A percentile compares a stretch with the other conserved stretches of the same genome.
These are phyloP conservation scores for Mimosa bimucronata DNA, from an alignment of 306 rosid genomes.

Conservation along the genomic window DNA sequence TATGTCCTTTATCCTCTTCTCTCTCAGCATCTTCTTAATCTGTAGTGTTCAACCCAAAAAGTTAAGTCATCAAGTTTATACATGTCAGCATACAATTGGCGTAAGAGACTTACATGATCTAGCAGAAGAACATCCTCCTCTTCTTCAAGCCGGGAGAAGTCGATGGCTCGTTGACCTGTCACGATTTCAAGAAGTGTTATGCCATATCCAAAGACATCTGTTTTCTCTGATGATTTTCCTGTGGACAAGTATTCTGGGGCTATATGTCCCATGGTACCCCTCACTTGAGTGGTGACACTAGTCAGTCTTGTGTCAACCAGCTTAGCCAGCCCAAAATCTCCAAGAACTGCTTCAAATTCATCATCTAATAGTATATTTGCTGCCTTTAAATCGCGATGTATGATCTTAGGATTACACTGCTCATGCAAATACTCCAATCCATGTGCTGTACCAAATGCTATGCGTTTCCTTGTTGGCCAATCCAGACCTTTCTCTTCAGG, in stretches of 20 bases:
- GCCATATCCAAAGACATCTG: slow-evolving; percentile 95
- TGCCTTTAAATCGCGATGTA: slow-evolving; percentile 95
- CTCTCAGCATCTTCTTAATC: slow-evolving; percentile 67
- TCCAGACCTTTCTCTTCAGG: slow-evolving; percentile 52
- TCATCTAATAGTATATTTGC: slow-evolving; percentile 90
- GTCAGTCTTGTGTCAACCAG: slow-evolving; percentile 74
- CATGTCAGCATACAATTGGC: not conserved
- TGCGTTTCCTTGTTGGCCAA: slow-evolving; percentile 51
- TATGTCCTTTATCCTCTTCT: slow-evolving; percentile 64
- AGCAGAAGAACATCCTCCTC: slow-evolving; percentile 95
- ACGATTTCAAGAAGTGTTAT: slow-evolving; percentile 94
- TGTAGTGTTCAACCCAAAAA: slow-evolving; percentile 23
- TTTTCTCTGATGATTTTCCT: slow-evolving; percentile 89
- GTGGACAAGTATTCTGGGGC: slow-evolving; percentile 96
- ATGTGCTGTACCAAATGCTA: slow-evolving; percentile 54
- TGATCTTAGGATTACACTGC: slow-evolving; percentile 87
- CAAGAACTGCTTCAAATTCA: slow-evolving; percentile 90
- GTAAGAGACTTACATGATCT: slow-evolving; percentile 72
- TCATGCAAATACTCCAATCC: slow-evolving; percentile 92
- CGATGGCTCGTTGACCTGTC: slow-evolving; percentile 90
- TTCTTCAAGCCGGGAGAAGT: slow-evolving; percentile 83
- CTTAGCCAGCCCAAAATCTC: slow-evolving; percentile 92
- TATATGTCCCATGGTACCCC: slow-evolving; percentile 98
- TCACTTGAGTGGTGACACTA: slow-evolving; percentile 88
- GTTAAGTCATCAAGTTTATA: too few relatives aligned